Conservation (phyloP, 2,329 filamentous ascomycete genomes). For the Colletotrichum godetiae region DNA sequence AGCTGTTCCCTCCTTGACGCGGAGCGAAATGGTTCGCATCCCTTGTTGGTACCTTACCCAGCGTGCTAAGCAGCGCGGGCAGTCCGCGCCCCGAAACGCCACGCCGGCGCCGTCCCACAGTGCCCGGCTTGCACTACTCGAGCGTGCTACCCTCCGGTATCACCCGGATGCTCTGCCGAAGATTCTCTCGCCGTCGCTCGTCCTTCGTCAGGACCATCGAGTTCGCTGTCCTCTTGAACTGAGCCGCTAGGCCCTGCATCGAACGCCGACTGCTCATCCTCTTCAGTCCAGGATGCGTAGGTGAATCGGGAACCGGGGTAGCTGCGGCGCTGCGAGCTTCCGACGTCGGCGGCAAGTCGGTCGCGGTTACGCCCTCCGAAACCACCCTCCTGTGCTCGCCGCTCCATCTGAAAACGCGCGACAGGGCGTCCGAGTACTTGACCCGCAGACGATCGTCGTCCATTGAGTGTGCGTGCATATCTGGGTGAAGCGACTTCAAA, state of each 20-base stretch:
- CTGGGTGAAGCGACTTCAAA: neutral
- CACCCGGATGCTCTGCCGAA: constrained; percentile 51
- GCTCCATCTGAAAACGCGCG: constrained; percentile 31
- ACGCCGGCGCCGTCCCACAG: constrained; percentile 6
- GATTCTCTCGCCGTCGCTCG: constrained; percentile 48
- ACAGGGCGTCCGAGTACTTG: constrained; percentile 32
- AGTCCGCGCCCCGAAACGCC: constrained; percentile 1
- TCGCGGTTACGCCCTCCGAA: constrained; percentile 10
- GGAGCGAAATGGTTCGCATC: neutral
- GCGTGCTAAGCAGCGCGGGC: neutral
- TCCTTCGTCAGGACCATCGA: constrained; percentile 37
- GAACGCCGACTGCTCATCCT: constrained; percentile 10
- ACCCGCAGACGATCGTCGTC: constrained; percentile 31
- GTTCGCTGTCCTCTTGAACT: constrained; percentile 33
- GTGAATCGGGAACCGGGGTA: neutral
- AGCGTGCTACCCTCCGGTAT: constrained; percentile 40
- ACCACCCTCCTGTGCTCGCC: constrained; percentile 28
- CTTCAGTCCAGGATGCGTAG: constrained; percentile 1
- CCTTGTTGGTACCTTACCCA: neutral
- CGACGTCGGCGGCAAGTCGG: neutral
- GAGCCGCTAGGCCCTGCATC: constrained; percentile 33
- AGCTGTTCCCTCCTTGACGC: neutral
- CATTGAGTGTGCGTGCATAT: constrained; percentile 20
- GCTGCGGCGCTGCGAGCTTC: constrained; percentile 4
- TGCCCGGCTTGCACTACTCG: neutral